These are phyloP conservation scores for Pleurotus salmoneostramineus DNA, from an alignment of 768 basidiomycete species.

Conservation along the genomic window DNA sequence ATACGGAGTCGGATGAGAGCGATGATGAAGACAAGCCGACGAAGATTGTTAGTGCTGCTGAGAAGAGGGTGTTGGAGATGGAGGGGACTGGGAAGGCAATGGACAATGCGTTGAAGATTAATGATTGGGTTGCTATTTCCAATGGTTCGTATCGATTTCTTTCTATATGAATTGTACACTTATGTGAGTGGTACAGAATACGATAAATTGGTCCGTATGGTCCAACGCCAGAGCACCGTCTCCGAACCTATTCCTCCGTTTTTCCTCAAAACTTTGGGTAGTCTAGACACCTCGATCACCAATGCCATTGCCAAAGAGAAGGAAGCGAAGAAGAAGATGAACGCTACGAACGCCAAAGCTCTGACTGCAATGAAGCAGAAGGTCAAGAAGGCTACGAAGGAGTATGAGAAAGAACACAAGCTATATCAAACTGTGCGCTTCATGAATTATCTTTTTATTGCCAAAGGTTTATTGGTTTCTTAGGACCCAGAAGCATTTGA, in stretches of 20 bases:
- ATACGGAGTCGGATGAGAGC: constrained; percentile 46
- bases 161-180: background rate
- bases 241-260: constrained; percentile 86
- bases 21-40: constrained; percentile 72
- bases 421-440: constrained; percentile 67
- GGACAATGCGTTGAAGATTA: constrained; percentile 93
- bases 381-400: constrained; percentile 86
- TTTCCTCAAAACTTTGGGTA: constrained; percentile 70
- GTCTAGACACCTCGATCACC: constrained; percentile 75
- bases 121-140: constrained; percentile 93
- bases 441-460: too few species aligned
- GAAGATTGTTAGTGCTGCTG: constrained; percentile 82
- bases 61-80: constrained; percentile 93
- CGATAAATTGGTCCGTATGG: constrained; percentile 90
- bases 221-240: constrained; percentile 81
- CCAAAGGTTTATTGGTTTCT: background rate
- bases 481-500: constrained; percentile 91
- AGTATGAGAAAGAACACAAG: constrained; percentile 79
- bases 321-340: constrained; percentile 94
- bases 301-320: constrained; percentile 80
- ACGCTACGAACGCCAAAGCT: constrained; percentile 88
- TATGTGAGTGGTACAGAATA: constrained; percentile 59
- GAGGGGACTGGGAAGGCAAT: constrained; percentile 87
- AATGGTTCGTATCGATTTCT: constrained; percentile 53
- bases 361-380: constrained; percentile 98